A percentile compares a stretch with the other conserved stretches of the same genome.
Evolutionary conservation across 2,329 filamentous ascomycete genomes (phyloP).

Genomic region (Pochonia chlamydosporia): DNA sequence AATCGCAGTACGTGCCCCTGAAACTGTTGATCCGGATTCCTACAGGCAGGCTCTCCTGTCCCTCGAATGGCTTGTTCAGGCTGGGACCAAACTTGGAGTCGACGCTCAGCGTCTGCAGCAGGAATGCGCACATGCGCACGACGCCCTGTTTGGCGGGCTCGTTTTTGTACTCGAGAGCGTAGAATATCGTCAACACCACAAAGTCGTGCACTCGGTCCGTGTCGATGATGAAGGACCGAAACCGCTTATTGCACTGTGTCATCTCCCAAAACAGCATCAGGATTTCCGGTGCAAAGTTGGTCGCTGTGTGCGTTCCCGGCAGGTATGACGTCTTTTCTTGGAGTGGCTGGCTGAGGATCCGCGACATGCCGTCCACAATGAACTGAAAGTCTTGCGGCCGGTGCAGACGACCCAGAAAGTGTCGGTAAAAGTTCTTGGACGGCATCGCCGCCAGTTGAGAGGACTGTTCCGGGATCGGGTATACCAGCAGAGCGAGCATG

Average conservation of each 20-base stretch:
- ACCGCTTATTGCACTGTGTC: slow-evolving; percentile 94
- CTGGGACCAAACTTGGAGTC: slow-evolving; percentile 87
- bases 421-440: slow-evolving; percentile 82
- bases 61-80: slow-evolving; percentile 82
- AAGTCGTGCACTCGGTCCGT: slow-evolving; percentile 92
- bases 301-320: slow-evolving; percentile 71
- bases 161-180: slow-evolving; percentile 81
- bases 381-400: slow-evolving; percentile 97
- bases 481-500: slow-evolving; percentile 77
- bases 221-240: slow-evolving; percentile 93
- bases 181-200: slow-evolving; percentile 82
- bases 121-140: slow-evolving; percentile 95
- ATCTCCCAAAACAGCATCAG: slow-evolving; percentile 98
- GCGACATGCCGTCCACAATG: slow-evolving; percentile 87
- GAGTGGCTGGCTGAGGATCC: slow-evolving; percentile 86
- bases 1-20: slow-evolving; percentile 86
- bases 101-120: slow-evolving; percentile 89
- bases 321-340: slow-evolving; percentile 86
- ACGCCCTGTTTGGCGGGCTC: slow-evolving; percentile 86
- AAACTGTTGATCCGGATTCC: slow-evolving; percentile 81
- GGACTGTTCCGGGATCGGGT: slow-evolving; percentile 78
- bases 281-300: slow-evolving; percentile 90
- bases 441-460: slow-evolving; percentile 54
- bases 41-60: slow-evolving; percentile 78
- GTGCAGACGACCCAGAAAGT: slow-evolving; percentile 85